These are phyloP conservation scores for Sonneratia caseolaris DNA, from an alignment of 345 rosid species.

Conservation along the genomic window DNA sequence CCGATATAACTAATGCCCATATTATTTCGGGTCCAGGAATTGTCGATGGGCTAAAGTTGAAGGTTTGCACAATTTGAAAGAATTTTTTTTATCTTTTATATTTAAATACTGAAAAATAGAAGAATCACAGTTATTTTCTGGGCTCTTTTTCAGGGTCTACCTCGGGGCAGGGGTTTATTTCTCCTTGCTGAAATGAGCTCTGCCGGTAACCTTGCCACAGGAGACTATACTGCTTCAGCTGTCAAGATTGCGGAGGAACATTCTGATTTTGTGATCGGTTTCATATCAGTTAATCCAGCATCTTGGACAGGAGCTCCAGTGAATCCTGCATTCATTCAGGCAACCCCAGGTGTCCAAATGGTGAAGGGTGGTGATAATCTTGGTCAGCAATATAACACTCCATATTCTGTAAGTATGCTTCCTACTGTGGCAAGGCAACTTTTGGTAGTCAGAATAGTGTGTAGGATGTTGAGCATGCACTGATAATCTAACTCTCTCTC, in stretches of 20 bases:
- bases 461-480: background rate
- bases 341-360: slow-evolving; percentile 98
- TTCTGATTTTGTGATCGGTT: slow-evolving; percentile 93
- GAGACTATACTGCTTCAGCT: slow-evolving; percentile 91
- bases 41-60: slow-evolving; percentile 82
- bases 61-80: slow-evolving; percentile 32
- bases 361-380: slow-evolving; percentile 84
- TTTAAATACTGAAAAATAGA: background rate
- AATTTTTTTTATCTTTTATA: background rate
- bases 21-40: slow-evolving; percentile 93
- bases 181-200: slow-evolving; percentile 99
- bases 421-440: background rate
- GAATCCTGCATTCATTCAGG: slow-evolving; percentile 82
- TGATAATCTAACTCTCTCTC: no score
- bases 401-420: slow-evolving; percentile 60
- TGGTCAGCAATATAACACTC: slow-evolving; percentile 94
- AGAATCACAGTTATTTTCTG: background rate
- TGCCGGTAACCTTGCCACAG: slow-evolving; percentile 89
- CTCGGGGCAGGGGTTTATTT: slow-evolving; percentile 76
- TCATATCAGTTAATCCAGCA: slow-evolving; percentile 92
- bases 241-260: slow-evolving; percentile 87
- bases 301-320: slow-evolving; percentile 85
- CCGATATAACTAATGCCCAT: slow-evolving; percentile 87
- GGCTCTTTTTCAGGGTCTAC: slow-evolving; percentile 52
- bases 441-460: background rate